Evolutionary conservation across 192 early-diverging fungal species (phyloP), one percentile per base, ranked within the genome.

Genomic region (Entophlyctis luteolus): DNA sequence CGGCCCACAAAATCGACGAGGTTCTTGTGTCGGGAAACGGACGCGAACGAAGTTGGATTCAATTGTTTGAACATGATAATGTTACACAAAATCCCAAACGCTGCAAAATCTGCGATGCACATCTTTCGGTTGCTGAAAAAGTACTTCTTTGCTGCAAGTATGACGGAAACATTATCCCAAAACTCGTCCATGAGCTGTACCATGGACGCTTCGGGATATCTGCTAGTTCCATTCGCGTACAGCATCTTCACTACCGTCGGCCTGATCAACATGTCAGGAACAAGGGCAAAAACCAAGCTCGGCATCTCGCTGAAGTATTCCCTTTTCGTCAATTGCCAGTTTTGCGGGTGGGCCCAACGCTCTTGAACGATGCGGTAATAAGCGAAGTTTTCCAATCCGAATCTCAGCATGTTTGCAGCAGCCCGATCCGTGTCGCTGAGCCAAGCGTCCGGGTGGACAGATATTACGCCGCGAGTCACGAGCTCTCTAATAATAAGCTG

Each of bases 381-480:
- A 4, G 31, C 23, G 18, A 59, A 59, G n/a, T 37, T 59, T 29
- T 59, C 57, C 38, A 59, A 10, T 4, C 29, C 14, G 22, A 59
- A 59, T n/a, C 57, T 36, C 38, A 59, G 27, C 57, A 59, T 59
- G 4, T 59, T 16, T 4, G 57, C 57, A 18, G 22, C 18, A 10
- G 57, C 57, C 14, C 57, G 4, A 25, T 36, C 25, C 36, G n/a
- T 20, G 20, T 18, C 20, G 46, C 46, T 42, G 14, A 59, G 12
- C 57, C 57, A 59, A 20, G 57, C 32, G 46, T 59, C 33, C 34
- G 37, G 35, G 57, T 59, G 10, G 12, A 14, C 10, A 1, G 23
- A 18, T 5, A 59, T 59, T 4, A 39, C 38, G 20, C 57, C 57
- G 5, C 46, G 37, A 12, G 20, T 59, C 14, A 42, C 57, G 18